phyloP scores from a whole-genome alignment of 1,284 basidiomycete species.

The Apiotrichum mycotoxinovorans region DNA sequence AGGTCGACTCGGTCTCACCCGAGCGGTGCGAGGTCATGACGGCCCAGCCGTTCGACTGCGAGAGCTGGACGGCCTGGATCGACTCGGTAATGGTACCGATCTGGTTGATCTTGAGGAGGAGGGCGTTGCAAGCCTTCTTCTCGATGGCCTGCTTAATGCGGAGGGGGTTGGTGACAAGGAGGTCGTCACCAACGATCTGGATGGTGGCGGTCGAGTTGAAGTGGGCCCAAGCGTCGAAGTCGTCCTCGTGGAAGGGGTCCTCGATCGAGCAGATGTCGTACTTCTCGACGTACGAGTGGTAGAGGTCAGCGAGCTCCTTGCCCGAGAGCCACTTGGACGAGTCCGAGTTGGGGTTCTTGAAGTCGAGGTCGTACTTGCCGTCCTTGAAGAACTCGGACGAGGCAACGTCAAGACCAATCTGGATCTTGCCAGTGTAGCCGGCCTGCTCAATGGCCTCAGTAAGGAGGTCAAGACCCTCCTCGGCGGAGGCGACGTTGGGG shows the following conservation, averaged over 20 bases:
- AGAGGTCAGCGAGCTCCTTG: constrained; percentile 87
- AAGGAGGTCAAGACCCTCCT: constrained; percentile 95
- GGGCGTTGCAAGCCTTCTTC: constrained; percentile 99
- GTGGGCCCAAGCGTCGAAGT: constrained; percentile 97
- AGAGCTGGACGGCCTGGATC: constrained; percentile 76
- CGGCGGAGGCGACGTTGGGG: constrained; percentile 93
- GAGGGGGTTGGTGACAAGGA: constrained; percentile 97
- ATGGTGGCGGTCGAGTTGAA: constrained; percentile 62
- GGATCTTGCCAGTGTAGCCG: constrained; percentile 96
- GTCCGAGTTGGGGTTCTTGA: constrained; percentile 97
- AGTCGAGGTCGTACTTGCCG: constrained; percentile 99
- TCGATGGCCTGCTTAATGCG: constrained; percentile 99
- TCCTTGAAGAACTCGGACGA: constrained; percentile 99
- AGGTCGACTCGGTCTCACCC: constrained; percentile 93
- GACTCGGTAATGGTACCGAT: constrained; percentile 99
- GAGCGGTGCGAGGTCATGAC: constrained; percentile 99
- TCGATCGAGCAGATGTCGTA: constrained; percentile 97
- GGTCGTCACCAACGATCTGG: constrained; percentile 93
- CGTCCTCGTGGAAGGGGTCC: constrained; percentile 99
- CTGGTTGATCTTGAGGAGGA: constrained; percentile 98
- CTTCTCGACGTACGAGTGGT: constrained; percentile 79
- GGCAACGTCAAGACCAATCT: constrained; percentile 98
- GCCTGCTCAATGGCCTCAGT: constrained; percentile 95
- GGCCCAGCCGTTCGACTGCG: constrained; percentile 96
- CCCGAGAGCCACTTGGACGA: constrained; percentile 93